Evolutionary conservation across 179 eudicot genomes (phyloP).

Genomic region (Carnegiea gigantea): DNA sequence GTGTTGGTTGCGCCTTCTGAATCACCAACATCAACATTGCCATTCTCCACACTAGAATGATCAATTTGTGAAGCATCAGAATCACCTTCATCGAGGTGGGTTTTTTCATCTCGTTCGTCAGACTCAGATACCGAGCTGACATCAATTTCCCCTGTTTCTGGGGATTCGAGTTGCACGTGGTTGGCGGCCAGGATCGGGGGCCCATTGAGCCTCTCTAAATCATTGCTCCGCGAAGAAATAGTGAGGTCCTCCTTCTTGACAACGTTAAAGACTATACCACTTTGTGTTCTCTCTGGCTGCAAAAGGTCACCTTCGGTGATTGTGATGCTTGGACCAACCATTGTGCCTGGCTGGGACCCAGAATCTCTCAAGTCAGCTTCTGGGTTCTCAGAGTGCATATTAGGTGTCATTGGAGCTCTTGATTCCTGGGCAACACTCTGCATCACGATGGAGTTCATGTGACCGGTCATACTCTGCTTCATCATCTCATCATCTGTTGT

Average conservation of each 20-base stretch:
- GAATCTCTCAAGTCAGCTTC: conserved; percentile 50
- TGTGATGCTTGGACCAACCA: conserved; percentile 44
- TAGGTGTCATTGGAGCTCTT: conserved; percentile 35
- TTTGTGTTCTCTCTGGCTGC: conserved; percentile 70
- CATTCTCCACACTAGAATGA: background rate
- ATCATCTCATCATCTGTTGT: background rate
- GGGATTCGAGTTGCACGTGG: conserved; percentile 60
- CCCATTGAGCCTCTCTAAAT: conserved; percentile 40
- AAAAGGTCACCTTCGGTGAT: conserved; percentile 74
- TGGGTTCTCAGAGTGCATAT: conserved; percentile 42
- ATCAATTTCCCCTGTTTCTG: conserved; percentile 55
- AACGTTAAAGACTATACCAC: conserved; percentile 72
- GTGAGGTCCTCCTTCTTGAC: conserved; percentile 65
- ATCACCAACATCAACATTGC: background rate
- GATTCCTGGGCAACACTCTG: conserved; percentile 38
- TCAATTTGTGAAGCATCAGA: conserved; percentile 1
- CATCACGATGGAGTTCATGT: conserved; percentile 32
- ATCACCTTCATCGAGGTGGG: background rate
- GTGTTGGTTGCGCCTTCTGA: conserved; percentile 2
- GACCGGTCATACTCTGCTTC: background rate
- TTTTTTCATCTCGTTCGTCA: conserved; percentile 29
- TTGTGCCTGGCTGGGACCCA: conserved; percentile 21
- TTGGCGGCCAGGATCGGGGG: conserved; percentile 40
- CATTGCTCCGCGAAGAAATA: conserved; percentile 44
- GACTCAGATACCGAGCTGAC: conserved; percentile 61